Percentiles rank a stretch among this genome's conserved stretches.
Evolutionary conservation across 257 asterid species (phyloP).

Genomic region (Primulina huaijiensis): DNA sequence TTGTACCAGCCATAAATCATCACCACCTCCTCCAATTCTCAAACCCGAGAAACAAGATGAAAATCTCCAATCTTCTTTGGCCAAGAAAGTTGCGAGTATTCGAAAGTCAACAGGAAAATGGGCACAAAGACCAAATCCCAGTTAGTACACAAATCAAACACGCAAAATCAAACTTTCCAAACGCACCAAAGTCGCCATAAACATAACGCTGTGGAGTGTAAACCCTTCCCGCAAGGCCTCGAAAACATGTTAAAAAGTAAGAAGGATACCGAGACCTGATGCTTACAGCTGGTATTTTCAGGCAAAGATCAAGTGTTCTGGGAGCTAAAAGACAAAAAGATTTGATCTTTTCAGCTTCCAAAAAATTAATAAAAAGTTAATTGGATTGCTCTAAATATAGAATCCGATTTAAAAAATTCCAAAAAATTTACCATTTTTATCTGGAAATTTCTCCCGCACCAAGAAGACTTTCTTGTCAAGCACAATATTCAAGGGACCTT

Average conservation of each 20-base stretch:
- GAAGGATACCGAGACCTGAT: conserved; percentile 21
- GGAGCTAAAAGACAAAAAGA: conserved; percentile 19
- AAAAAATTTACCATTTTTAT: conserved; percentile 11
- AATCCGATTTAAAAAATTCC: background rate
- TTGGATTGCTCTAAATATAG: conserved; percentile 21
- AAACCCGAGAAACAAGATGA: conserved; percentile 12
- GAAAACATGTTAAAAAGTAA: conserved; percentile 10
- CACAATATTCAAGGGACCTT: conserved; percentile 43
- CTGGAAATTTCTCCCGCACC: conserved; percentile 28
- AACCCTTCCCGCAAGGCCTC: conserved; percentile 35
- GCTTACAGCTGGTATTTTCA: conserved; percentile 26
- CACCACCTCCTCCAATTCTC: conserved; percentile 34
- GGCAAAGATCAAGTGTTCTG: conserved; percentile 15
- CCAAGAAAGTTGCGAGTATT: conserved; percentile 13
- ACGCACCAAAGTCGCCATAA: conserved; percentile 14
- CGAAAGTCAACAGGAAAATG: conserved; percentile 5
- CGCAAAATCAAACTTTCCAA: conserved; percentile 20
- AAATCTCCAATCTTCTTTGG: conserved; percentile 23
- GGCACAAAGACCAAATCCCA: conserved; percentile 24
- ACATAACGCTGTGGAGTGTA: conserved; percentile 24
- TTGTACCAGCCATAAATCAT: conserved; percentile 43
- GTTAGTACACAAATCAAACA: conserved; percentile 41
- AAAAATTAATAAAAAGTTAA: conserved; percentile 21
- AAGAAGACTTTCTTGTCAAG: conserved; percentile 22
- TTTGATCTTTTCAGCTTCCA: conserved; percentile 15